Evolutionary conservation across 1,139 yeast genomes (phyloP), one percentile per base, ranked within the genome.

Genomic region (Hyphopichia fennica): DNA sequence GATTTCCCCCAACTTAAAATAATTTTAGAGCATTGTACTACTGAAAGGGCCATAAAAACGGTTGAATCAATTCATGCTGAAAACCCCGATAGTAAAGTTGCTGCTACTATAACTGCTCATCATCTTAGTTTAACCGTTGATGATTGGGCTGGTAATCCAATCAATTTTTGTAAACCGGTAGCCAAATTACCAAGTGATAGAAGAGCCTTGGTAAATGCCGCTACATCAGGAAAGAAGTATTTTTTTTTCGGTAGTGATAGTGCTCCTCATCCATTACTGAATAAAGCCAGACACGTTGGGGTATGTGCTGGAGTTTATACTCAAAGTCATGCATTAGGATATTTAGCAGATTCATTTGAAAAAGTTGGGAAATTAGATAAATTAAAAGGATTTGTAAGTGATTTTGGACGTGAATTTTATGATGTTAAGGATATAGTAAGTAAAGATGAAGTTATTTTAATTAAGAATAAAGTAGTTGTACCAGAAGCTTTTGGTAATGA

Each of bases 301-400:
- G 97, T 93, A 13, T 91, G 98, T 57, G 99, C 99, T 14, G 99
- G 99, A 53, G 96, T 93, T 14, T 93, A 79, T 66, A 88, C 98
- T 3, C 99, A 93, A 62, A 79, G 90, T 19, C 81, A 81, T 55
- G 96, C 87, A 2, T 67, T 93, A 28, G 76, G 90, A 16, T 93
- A 93, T 53, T 72, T 93, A 28, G 98, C 98, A 4, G 86, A 91
- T 57, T 80, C 87, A 2, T 95, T 95, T 58, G 96, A 87, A 20
- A 65, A 74, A 44, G 75, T 69, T 13, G 82, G 77, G 15, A 79
- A 82, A 48, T 65, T 93, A 35, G 84, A 82, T 35, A 78, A 77
- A 44, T 72, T 93, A 56, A 82, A 77, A 51, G 77, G 70, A 34
- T 95, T 95, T 62, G 96, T 88, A 14, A 77, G 86, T 31, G 84